Evolutionary conservation across 2,329 filamentous ascomycete genomes (phyloP).

Genomic region (Nigrospora sphaerica): DNA sequence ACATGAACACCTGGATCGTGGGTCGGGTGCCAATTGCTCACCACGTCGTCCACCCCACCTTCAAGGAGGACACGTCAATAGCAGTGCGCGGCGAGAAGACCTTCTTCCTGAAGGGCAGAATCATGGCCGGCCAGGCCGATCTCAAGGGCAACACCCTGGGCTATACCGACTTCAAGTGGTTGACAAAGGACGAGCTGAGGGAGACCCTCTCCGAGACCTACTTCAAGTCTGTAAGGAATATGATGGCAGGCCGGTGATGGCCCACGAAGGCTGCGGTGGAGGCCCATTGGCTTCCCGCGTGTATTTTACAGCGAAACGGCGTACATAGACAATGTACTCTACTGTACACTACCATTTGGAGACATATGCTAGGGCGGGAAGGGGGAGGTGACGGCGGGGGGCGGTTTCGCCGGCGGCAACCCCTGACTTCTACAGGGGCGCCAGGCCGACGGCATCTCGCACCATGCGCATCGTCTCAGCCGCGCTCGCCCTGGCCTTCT

Average conservation of each 20-base stretch:
- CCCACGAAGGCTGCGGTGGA: not conserved
- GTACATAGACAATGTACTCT: slow-evolving; percentile 7
- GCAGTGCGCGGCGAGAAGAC: slow-evolving; percentile 64
- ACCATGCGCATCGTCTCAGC: slow-evolving; percentile 2
- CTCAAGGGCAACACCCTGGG: slow-evolving; percentile 64
- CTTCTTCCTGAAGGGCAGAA: slow-evolving; percentile 94
- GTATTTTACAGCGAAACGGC: slow-evolving; percentile 6
- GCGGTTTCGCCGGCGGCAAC: too few species aligned
- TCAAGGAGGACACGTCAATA: slow-evolving; percentile 34
- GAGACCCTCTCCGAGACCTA: slow-evolving; percentile 60
- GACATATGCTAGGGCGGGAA: too few species aligned
- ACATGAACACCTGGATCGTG: slow-evolving; percentile 99
- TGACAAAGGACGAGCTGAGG: slow-evolving; percentile 81
- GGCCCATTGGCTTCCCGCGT: slow-evolving; percentile 7
- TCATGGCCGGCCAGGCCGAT: slow-evolving; percentile 94
- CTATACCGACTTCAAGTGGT: slow-evolving; percentile 81
- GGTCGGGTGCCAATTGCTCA: slow-evolving; percentile 86
- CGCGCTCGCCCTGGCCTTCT: slow-evolving; percentile 3
- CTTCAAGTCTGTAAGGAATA: slow-evolving; percentile 69
- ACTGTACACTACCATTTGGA: slow-evolving; percentile 1
- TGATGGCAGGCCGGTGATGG: slow-evolving; percentile 68
- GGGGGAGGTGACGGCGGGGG: too few species aligned
- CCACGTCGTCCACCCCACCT: slow-evolving; percentile 48
- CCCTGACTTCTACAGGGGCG: not conserved
- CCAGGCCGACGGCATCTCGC: not conserved